Evolutionary conservation across 768 basidiomycete genomes (phyloP), one percentile per base, ranked within the genome.

Genomic region (Boletus sensibilis): DNA sequence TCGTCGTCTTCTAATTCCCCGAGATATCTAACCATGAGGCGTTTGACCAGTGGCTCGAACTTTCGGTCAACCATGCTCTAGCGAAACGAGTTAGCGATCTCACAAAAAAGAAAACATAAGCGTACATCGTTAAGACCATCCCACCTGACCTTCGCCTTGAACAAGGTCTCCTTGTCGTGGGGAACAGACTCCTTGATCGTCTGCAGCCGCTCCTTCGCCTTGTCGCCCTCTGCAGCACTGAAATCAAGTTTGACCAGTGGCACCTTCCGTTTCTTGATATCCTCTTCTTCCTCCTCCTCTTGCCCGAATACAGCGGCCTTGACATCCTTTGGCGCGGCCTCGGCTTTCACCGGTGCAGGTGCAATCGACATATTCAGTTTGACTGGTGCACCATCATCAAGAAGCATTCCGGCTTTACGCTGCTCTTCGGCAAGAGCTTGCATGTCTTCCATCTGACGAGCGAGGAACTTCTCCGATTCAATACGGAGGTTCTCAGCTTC

Each of bases 1-100:
- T 98, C 94, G 59, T 94, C 92, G 66, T 96, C 94, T 58, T 94
- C 92, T 66, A 94, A 81, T 66, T 95, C 93, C 56, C 94, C 94
- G 13, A 98, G 83, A 65, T 90, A 92, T 69, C 90, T 88, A 35
- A 82, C 79, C 85, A 98, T 93, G 62, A 88, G 79, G 9, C 83
- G 82, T 60, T 91, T 89, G 27, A 94, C 84, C 51, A 95, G 75
- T 31, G 92, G 87, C 69, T 93, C 89, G 18, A 98, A 78, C 72
- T 96, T 97, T 40, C 85, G 82, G 63, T 91, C 89, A 63, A 96
- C 88, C 72, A 90, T 79, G 31, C 76, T 75, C 94, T 95, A 62
- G n/a, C 8, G n/a, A 54, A 53, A 25, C 4, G 23, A 4, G 39
- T 71, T 48, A 68, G 67, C 55, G 41, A 53, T 27, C 5, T 52